Base-by-base conservation (phyloP, 768 basidiomycete species). In the Strobilomyces echinocephalus region DNA sequence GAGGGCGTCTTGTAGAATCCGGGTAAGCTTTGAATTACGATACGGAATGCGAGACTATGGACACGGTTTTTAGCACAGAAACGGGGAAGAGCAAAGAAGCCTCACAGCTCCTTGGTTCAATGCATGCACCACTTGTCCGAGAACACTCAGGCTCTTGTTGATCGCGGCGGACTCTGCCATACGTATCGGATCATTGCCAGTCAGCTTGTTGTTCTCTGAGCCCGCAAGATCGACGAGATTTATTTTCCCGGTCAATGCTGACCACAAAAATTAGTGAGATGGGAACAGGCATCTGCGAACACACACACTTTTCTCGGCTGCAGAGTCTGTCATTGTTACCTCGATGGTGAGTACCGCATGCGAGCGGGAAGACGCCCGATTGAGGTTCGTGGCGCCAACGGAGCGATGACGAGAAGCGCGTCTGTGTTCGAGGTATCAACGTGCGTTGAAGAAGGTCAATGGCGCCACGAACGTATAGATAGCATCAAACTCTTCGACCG, bases 101-200 rank as follows among this genome's bases (percentile, higher is more conserved):
- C 79, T 71, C 55, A 75, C 87, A 43, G 83, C 84, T 49, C 85
- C 82, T 63, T 77, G 78, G 60, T 90, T 94, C 26, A 94, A 72
- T 10, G 91, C 88, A 64, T 91, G 84, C 3, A 95, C 89, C 6
- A 94, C 91, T 69, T 91, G 90, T 2, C 91, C 90, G 4, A 95
- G 79, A 9, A 88, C 87, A 56, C 89, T 88, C 44, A 95, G 70
- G 7, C 88, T 90, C 66, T 88, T 91, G 72, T 95, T 95, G 66
- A 95, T 95, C 16, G 91, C 91, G 3, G 88, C 72, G 4, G 87
- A 88, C 71, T 95, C 93, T 3, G 85, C 82, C 86, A 94, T 91
- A 2, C 93, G 83, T n/a, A 80, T 83, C 1, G 83, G 74, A 64
- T 94, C 88, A 59, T 93, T 94, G 5, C 92, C 91, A 5, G 93